Percentiles rank a stretch among this genome's conserved stretches.
Conservation (phyloP, 1,139 yeast species). For the Pichia sp. region DNA sequence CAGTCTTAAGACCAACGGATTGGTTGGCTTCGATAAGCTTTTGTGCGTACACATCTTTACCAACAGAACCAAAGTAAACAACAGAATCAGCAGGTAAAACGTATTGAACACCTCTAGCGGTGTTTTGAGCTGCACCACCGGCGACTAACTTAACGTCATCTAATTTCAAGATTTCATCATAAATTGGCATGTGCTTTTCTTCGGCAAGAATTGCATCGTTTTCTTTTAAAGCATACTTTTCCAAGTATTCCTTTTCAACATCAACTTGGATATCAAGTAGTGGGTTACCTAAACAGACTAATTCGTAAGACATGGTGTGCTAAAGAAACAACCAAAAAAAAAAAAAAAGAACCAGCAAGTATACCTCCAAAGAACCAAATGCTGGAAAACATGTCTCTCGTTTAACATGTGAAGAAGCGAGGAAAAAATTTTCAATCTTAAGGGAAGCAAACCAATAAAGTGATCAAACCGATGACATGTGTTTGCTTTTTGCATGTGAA, state of each 20-base stretch:
- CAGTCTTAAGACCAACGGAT: slow-evolving; percentile 80
- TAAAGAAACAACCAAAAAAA: neutral
- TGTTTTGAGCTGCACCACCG: slow-evolving; percentile 99
- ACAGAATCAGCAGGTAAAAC: slow-evolving; percentile 76
- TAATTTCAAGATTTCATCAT: slow-evolving; percentile 60
- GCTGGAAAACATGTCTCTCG: no score
- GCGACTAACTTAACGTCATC: slow-evolving; percentile 70
- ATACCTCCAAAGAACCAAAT: neutral
- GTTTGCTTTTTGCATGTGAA: no score
- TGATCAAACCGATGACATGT: no score
- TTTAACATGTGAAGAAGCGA: no score
- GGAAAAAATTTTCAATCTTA: no score
- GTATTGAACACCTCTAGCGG: slow-evolving; percentile 98
- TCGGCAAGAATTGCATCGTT: slow-evolving; percentile 94
- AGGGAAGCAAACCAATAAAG: no score
- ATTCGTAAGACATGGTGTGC: slow-evolving; percentile 38
- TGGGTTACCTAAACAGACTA: slow-evolving; percentile 64
- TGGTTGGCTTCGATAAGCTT: slow-evolving; percentile 76
- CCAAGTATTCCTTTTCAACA: slow-evolving; percentile 59
- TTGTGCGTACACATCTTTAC: slow-evolving; percentile 82
- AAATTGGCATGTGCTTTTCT: slow-evolving; percentile 81
- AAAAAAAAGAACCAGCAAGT: neutral
- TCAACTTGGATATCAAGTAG: slow-evolving; percentile 87
- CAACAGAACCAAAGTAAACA: slow-evolving; percentile 93
- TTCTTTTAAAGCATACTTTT: slow-evolving; percentile 76